These are phyloP conservation scores for Aurantiochytrium sp. DNA, from an alignment of 108 stramenopile species.

Conservation along the genomic window DNA sequence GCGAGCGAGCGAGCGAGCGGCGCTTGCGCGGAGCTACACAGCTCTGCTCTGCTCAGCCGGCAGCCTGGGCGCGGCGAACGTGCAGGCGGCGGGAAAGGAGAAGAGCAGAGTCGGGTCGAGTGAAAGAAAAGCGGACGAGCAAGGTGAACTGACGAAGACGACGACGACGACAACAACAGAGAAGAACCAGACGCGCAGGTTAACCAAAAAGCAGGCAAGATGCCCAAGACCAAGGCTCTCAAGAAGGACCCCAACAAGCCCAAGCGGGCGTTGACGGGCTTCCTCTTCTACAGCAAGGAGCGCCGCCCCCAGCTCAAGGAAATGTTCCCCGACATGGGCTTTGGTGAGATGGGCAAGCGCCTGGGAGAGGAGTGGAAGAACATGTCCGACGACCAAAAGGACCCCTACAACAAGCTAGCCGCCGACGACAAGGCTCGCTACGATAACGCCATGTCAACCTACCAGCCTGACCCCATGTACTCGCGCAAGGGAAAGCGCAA, in stretches of 20 bases:
- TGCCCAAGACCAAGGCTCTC: not conserved
- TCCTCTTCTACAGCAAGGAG: conserved; percentile 33
- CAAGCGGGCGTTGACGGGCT: conserved; percentile 11
- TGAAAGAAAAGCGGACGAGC: too few species aligned
- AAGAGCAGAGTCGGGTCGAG: not conserved
- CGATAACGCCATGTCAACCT: conserved; percentile 10
- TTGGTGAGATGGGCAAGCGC: conserved; percentile 55
- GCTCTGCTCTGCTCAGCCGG: too few species aligned
- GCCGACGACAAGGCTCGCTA: not conserved
- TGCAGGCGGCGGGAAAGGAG: not conserved
- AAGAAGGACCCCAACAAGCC: conserved; percentile 4
- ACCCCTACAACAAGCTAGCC: conserved; percentile 35
- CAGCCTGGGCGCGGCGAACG: not conserved
- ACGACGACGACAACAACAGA: not conserved
- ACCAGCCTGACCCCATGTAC: not conserved
- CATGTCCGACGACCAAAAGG: conserved; percentile 51
- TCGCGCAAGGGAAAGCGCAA: not conserved
- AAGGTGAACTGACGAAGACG: too few species aligned
- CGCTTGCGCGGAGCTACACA: too few species aligned
- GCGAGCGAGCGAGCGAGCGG: not conserved
- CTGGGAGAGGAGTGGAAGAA: conserved; percentile 57
- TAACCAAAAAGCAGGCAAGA: not conserved
- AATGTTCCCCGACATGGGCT: conserved; percentile 49
- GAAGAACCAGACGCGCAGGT: not conserved
- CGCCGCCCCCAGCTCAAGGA: conserved; percentile 47